Evolutionary conservation across 768 basidiomycete genomes (phyloP).

Genomic region (Kwoniella bestiolae): DNA sequence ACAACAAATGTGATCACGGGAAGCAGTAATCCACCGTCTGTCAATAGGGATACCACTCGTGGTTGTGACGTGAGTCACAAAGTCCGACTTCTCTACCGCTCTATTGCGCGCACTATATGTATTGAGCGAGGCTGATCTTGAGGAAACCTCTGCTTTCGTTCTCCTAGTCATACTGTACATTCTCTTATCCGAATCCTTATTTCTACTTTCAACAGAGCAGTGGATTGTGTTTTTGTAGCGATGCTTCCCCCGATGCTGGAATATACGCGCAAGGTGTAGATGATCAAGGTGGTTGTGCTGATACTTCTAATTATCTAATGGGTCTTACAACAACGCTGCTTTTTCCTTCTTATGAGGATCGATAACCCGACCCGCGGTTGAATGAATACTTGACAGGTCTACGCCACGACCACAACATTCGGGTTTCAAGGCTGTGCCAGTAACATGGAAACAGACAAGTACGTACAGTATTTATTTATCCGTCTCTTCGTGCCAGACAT

Average conservation of each 20-base stretch:
- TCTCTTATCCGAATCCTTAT: not conserved
- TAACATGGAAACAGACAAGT: slow-evolving; percentile 5
- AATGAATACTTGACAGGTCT: not conserved
- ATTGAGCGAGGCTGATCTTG: too few species aligned
- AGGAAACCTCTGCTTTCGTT: too few species aligned
- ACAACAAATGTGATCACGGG: not conserved
- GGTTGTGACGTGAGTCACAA: not conserved
- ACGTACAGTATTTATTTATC: too few species aligned
- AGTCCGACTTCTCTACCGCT: too few species aligned
- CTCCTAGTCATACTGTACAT: not conserved
- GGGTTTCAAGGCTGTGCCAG: slow-evolving; percentile 1
- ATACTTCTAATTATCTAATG: slow-evolving; percentile 2
- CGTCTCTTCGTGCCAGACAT: not conserved
- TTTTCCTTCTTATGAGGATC: too few species aligned
- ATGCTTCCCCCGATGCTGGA: not conserved
- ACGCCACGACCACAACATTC: slow-evolving; percentile 1
- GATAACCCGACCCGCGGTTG: too few species aligned
- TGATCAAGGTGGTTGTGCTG: slow-evolving; percentile 1
- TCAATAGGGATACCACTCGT: not conserved
- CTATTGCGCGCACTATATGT: too few species aligned
- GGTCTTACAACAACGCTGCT: too few species aligned
- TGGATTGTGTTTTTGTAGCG: not conserved
- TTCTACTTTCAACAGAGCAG: not conserved
- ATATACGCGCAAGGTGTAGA: not conserved
- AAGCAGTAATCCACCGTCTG: not conserved